These are phyloP conservation scores for Salinomyces thailandicus DNA, from an alignment of 2,329 filamentous ascomycete species.

Conservation along the genomic window DNA sequence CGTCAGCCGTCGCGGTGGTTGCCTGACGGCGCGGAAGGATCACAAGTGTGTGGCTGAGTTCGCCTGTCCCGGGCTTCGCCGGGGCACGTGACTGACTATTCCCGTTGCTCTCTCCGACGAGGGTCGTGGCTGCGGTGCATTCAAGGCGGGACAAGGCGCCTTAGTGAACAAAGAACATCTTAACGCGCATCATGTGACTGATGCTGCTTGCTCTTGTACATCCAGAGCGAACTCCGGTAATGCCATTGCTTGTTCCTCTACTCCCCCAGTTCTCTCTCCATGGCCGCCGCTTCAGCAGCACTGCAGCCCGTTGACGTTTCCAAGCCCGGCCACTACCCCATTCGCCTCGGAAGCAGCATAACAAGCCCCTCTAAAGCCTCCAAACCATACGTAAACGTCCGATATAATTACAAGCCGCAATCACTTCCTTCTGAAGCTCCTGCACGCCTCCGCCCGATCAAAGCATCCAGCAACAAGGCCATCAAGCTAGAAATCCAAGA, in stretches of 20 bases:
- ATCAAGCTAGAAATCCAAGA: constrained; percentile 1
- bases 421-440: background rate
- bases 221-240: too few species aligned
- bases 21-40: background rate
- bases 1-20: background rate
- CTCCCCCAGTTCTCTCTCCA: too few species aligned
- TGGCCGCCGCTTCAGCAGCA: constrained; percentile 9
- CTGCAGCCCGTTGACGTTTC: constrained; percentile 18
- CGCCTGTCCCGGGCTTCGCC: too few species aligned
- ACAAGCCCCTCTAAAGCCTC: constrained; percentile 8
- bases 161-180: too few species aligned
- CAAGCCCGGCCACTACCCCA: constrained; percentile 16
- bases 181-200: too few species aligned
- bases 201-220: too few species aligned
- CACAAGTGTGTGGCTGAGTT: background rate
- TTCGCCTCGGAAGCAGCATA: constrained; percentile 23
- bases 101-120: too few species aligned
- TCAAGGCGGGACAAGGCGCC: too few species aligned
- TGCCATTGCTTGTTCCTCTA: too few species aligned
- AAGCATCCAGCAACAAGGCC: constrained; percentile 3
- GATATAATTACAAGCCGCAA: constrained; percentile 37
- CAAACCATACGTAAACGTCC: constrained; percentile 15
- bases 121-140: too few species aligned
- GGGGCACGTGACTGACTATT: too few species aligned
- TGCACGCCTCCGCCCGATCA: constrained; percentile 7